Evolutionary conservation across 2,329 filamentous ascomycete genomes (phyloP).

Genomic region (Monilinia fructicola): DNA sequence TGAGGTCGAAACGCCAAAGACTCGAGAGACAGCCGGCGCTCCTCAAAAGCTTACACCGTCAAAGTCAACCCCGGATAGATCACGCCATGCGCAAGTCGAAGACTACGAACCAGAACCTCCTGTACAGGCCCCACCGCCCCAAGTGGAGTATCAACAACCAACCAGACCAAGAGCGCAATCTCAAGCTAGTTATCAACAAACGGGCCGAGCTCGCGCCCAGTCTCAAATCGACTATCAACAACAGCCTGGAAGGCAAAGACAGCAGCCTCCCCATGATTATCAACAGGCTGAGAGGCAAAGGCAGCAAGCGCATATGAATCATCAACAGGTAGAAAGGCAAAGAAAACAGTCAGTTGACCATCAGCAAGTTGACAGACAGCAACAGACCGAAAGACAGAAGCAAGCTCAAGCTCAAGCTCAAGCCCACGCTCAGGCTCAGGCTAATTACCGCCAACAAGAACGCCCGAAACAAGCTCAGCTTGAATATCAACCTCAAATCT

Average conservation of each 20-base stretch:
- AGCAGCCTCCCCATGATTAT: constrained; percentile 19
- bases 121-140: constrained; percentile 17
- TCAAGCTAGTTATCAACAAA: constrained; percentile 20
- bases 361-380: constrained; percentile 20
- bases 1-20: constrained; percentile 47
- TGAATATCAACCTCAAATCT: constrained; percentile 26
- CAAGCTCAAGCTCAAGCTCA: constrained; percentile 21
- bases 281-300: constrained; percentile 21
- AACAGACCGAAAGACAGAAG: constrained; percentile 23
- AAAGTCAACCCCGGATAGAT: constrained; percentile 27
- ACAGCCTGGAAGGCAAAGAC: constrained; percentile 18
- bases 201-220: constrained; percentile 11
- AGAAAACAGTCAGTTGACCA: constrained; percentile 19
- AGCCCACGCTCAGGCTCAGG: constrained; percentile 15
- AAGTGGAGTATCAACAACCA: constrained; percentile 18
- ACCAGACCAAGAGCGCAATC: constrained; percentile 21
- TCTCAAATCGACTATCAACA: constrained; percentile 23
- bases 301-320: constrained; percentile 14
- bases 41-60: constrained; percentile 49
- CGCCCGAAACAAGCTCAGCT: constrained; percentile 26
- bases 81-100: constrained; percentile 31
- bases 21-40: constrained; percentile 50
- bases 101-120: constrained; percentile 40
- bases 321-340: constrained; percentile 21
- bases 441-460: constrained; percentile 24